Conservation (phyloP, 1,284 basidiomycete species). For the Malassezia psittaci region DNA sequence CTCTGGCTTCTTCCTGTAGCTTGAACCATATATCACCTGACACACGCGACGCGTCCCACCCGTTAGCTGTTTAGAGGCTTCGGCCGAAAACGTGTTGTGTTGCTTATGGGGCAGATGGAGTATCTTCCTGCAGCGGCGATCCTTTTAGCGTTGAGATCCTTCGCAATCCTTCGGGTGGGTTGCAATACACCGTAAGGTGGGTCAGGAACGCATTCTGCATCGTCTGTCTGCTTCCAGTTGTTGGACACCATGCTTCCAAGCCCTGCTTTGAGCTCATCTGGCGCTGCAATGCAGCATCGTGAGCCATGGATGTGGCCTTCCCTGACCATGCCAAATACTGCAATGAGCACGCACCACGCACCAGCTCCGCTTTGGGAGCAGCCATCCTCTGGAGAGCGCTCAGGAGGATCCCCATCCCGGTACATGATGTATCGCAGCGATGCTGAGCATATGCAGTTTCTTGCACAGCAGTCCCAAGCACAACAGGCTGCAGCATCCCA, state of each 20-base stretch:
- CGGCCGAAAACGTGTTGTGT: conserved; percentile 5
- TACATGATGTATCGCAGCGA: conserved; percentile 15
- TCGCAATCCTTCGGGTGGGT: neutral
- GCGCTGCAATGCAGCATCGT: neutral
- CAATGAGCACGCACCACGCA: neutral
- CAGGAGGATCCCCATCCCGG: conserved; percentile 4
- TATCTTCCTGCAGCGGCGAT: conserved; percentile 2
- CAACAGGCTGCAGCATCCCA: neutral
- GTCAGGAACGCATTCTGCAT: neutral
- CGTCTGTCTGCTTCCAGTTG: neutral
- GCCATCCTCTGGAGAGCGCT: neutral
- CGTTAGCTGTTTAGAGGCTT: neutral
- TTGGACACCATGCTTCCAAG: neutral
- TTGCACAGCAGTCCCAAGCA: neutral
- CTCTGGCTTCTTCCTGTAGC: neutral
- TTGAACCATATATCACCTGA: conserved; percentile 12
- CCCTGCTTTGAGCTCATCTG: neutral
- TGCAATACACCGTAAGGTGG: neutral
- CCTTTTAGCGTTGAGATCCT: neutral
- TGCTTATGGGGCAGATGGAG: neutral
- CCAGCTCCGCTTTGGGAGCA: conserved; percentile 11
- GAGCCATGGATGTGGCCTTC: conserved; percentile 1
- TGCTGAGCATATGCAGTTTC: neutral
- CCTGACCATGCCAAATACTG: neutral
- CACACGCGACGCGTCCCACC: neutral